phyloP scores from a whole-genome alignment of 306 rosid species.

The Senna siamea region DNA sequence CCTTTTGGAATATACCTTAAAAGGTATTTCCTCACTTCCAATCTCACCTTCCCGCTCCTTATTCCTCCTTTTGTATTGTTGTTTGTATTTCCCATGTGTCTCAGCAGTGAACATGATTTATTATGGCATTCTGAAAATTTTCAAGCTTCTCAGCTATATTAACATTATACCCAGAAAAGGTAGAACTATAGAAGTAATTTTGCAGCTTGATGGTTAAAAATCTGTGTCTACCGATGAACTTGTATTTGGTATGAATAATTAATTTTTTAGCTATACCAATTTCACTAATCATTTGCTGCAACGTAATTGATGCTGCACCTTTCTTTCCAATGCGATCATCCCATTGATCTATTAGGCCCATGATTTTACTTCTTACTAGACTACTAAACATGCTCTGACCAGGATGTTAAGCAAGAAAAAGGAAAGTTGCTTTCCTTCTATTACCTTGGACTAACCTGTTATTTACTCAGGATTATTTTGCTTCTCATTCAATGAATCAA shows the following conservation, averaged over 20 bases:
- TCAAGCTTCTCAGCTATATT: slow-evolving; percentile 11
- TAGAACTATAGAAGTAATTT: no score
- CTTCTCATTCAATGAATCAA: slow-evolving; percentile 84
- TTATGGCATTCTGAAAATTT: not conserved
- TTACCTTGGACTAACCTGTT: slow-evolving; percentile 32
- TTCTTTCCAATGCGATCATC: not conserved
- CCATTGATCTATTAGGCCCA: slow-evolving; percentile 18
- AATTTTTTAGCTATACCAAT: not conserved
- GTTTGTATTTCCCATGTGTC: no score
- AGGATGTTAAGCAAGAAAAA: not conserved
- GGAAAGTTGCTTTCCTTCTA: slow-evolving; percentile 25
- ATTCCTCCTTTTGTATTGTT: no score
- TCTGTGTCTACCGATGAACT: not conserved
- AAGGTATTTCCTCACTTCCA: no score
- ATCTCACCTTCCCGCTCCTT: no score
- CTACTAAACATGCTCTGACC: slow-evolving; percentile 25
- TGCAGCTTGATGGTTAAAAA: not conserved
- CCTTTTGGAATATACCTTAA: no score
- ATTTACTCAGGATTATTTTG: slow-evolving; percentile 72
- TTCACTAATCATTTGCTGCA: slow-evolving; percentile 13
- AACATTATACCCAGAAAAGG: not conserved
- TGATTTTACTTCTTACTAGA: slow-evolving; percentile 20
- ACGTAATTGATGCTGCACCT: not conserved
- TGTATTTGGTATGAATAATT: slow-evolving; percentile 4
- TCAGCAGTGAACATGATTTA: not conserved